phyloP scores from a whole-genome alignment of 2,329 filamentous ascomycete genomes.

The Fusarium euwallaceae region DNA sequence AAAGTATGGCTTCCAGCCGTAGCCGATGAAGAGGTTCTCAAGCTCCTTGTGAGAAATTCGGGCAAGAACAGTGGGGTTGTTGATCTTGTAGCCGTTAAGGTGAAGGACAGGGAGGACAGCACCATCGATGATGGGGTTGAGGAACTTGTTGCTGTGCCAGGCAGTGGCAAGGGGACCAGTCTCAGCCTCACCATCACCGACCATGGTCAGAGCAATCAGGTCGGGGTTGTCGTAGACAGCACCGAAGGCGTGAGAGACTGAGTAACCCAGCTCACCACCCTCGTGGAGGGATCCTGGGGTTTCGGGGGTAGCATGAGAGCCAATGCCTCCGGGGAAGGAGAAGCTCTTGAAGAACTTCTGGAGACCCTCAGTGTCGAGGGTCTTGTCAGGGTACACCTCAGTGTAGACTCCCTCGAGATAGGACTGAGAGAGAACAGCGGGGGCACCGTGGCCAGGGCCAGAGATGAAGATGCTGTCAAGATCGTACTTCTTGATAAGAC shows the following conservation, averaged over 20 bases:
- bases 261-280: conserved; percentile 86
- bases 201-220: conserved; percentile 81
- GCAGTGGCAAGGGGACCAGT: conserved; percentile 83
- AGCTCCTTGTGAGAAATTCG: conserved; percentile 82
- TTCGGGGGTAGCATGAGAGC: conserved; percentile 83
- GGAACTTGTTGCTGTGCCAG: conserved; percentile 87
- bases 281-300: conserved; percentile 83
- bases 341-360: conserved; percentile 86
- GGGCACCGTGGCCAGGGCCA: conserved; percentile 83
- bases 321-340: conserved; percentile 84
- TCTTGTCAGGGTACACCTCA: conserved; percentile 82
- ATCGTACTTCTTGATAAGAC: conserved; percentile 84
- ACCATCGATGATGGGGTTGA: conserved; percentile 83
- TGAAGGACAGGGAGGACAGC: conserved; percentile 83
- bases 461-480: conserved; percentile 80
- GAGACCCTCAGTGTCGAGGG: conserved; percentile 76
- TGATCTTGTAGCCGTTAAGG: conserved; percentile 88
- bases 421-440: conserved; percentile 80
- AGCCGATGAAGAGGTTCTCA: conserved; percentile 76
- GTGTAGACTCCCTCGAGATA: conserved; percentile 84
- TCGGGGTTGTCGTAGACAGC: conserved; percentile 81
- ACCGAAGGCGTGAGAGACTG: conserved; percentile 83
- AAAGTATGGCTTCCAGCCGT: conserved; percentile 85
- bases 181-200: conserved; percentile 86
- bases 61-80: conserved; percentile 81